phyloP scores from a whole-genome alignment of 139 green algal genomes.

The Ulvella scutata region DNA sequence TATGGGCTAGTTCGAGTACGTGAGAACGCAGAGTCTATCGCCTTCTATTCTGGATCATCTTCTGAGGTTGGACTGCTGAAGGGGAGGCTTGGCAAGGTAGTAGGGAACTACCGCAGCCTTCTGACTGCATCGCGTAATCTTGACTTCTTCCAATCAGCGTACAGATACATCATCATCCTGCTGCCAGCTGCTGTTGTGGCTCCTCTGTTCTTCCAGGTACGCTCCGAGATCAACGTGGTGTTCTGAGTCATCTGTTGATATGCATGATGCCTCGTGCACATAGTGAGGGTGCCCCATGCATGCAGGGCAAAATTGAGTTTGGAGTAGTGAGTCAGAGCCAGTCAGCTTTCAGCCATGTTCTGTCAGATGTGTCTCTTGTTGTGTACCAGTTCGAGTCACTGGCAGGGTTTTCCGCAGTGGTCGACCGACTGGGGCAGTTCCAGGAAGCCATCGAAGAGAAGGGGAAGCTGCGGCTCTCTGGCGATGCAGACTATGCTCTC shows the following conservation, averaged over 20 bases:
- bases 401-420: conserved; percentile 74
- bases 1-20: conserved; percentile 71
- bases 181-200: conserved; percentile 93
- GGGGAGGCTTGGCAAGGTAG: conserved; percentile 35
- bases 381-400: conserved; percentile 92
- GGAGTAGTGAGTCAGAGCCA: conserved; percentile 91
- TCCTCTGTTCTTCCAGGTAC: conserved; percentile 78
- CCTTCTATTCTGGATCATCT: conserved; percentile 71
- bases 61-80: conserved; percentile 21
- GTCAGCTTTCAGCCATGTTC: conserved; percentile 92
- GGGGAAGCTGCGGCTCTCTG: neutral
- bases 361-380: conserved; percentile 84
- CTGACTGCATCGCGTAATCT: conserved; percentile 75
- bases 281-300: no score
- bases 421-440: conserved; percentile 81
- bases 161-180: conserved; percentile 80
- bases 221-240: no score
- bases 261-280: no score
- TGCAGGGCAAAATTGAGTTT: conserved; percentile 90
- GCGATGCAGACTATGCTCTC: neutral
- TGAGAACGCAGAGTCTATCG: conserved; percentile 78
- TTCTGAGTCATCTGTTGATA: no score
- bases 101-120: conserved; percentile 76
- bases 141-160: conserved; percentile 95
- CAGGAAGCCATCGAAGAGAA: conserved; percentile 38